Percentiles rank a stretch among this genome's conserved stretches.
Conservation (phyloP, 1,284 basidiomycete genomes). For the Pseudozyma pruni region DNA sequence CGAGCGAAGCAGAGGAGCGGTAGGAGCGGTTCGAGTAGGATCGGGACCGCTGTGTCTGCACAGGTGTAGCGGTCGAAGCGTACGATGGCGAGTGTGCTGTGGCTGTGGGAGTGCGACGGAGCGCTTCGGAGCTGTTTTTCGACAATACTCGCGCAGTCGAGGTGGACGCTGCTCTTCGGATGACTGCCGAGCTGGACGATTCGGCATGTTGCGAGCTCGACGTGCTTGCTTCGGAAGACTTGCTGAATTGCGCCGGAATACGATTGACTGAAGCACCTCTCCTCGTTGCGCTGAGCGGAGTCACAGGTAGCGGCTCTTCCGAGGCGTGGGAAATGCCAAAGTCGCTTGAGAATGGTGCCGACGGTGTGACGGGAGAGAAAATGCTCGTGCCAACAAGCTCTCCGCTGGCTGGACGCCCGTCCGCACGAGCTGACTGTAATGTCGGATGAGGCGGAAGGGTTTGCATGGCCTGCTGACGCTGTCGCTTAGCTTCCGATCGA, state of each 20-base stretch:
- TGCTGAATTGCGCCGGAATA: not conserved
- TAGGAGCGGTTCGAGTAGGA: constrained; percentile 31
- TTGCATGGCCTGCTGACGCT: constrained; percentile 21
- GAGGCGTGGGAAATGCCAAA: constrained; percentile 9
- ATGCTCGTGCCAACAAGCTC: constrained; percentile 27
- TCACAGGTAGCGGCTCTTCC: constrained; percentile 29
- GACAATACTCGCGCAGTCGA: constrained; percentile 13
- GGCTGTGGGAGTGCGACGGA: constrained; percentile 30
- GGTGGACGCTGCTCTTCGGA: constrained; percentile 30
- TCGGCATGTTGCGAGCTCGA: constrained; percentile 3
- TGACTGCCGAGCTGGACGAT: constrained; percentile 15
- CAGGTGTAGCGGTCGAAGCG: constrained; percentile 12
- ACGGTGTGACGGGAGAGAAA: constrained; percentile 46
- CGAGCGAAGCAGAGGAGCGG: constrained; percentile 30
- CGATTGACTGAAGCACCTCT: constrained; percentile 31
- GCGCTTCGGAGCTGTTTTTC: constrained; percentile 18
- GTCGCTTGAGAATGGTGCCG: constrained; percentile 3
- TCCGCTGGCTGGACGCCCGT: constrained; percentile 6
- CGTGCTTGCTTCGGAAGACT: too few relatives aligned
- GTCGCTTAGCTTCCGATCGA: constrained; percentile 22
- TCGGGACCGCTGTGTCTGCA: constrained; percentile 25
- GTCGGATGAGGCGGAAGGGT: not conserved
- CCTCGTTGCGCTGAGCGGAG: constrained; percentile 48
- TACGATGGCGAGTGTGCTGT: constrained; percentile 8
- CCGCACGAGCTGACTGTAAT: constrained; percentile 1